phyloP scores from a whole-genome alignment of 1,139 yeast species.

The Saccharomyces hybrid region DNA sequence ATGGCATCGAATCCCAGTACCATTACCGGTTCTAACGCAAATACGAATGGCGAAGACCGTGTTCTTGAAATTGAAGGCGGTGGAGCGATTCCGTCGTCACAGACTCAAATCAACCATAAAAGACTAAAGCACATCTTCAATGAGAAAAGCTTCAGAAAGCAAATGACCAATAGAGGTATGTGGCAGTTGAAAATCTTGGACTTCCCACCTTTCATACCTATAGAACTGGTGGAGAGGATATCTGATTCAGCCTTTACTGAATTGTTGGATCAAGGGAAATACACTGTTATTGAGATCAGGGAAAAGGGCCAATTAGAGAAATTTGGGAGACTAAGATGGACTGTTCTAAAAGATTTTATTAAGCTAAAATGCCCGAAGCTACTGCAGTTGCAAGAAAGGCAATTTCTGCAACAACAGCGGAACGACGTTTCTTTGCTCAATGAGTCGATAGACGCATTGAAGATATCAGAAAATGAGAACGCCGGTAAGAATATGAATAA shows the following conservation, averaged over 20 bases:
- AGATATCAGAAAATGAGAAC: slow-evolving; percentile 5
- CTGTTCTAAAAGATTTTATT: slow-evolving; percentile 29
- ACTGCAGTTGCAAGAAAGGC: slow-evolving; percentile 11
- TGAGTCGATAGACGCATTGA: slow-evolving; percentile 2
- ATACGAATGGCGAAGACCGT: neutral
- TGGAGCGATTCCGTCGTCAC: slow-evolving; percentile 6
- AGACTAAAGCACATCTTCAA: slow-evolving; percentile 26
- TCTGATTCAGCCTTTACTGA: neutral
- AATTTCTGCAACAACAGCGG: neutral
- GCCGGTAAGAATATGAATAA: slow-evolving; percentile 2
- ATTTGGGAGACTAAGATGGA: slow-evolving; percentile 29
- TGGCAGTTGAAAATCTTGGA: slow-evolving; percentile 26
- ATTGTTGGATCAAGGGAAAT: slow-evolving; percentile 6
- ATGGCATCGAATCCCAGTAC: neutral
- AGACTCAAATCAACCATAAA: slow-evolving; percentile 10
- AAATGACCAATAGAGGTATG: slow-evolving; percentile 32
- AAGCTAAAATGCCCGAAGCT: slow-evolving; percentile 28
- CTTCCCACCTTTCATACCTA: slow-evolving; percentile 29
- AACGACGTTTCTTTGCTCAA: neutral
- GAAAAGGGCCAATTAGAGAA: slow-evolving; percentile 19
- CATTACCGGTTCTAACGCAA: no score
- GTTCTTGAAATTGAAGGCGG: neutral
- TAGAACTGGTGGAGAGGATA: slow-evolving; percentile 15
- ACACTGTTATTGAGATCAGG: slow-evolving; percentile 4
- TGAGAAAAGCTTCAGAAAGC: slow-evolving; percentile 29